These are phyloP conservation scores for Meira nashicola DNA, from an alignment of 1,284 basidiomycete species.

Conservation along the genomic window DNA sequence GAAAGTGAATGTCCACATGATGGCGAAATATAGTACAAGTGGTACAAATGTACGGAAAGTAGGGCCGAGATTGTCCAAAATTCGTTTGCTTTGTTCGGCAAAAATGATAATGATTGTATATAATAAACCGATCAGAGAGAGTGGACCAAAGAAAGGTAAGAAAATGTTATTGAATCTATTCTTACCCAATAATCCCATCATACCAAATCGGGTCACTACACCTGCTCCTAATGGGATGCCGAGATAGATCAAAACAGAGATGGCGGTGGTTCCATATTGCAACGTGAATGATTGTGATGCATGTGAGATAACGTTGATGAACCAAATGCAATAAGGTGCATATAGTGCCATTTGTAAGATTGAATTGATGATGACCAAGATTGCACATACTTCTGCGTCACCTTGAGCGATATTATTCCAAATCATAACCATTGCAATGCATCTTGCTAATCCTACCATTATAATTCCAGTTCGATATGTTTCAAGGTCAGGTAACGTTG, in stretches of 20 bases:
- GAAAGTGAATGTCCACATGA: conserved; percentile 72
- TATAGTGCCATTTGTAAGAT: conserved; percentile 70
- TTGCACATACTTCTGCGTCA: conserved; percentile 73
- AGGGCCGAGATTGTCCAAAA: conserved; percentile 38
- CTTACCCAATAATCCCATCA: conserved; percentile 59
- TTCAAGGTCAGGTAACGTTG: conserved; percentile 66
- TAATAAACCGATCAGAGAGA: conserved; percentile 61
- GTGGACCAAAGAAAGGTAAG: conserved; percentile 65
- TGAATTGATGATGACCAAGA: conserved; percentile 60
- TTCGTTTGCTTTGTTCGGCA: conserved; percentile 60
- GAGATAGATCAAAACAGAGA: conserved; percentile 59
- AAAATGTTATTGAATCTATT: conserved; percentile 61
- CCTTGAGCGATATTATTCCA: conserved; percentile 59
- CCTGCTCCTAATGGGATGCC: conserved; percentile 69
- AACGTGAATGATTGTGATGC: conserved; percentile 56
- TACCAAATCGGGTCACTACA: conserved; percentile 63
- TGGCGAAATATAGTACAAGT: conserved; percentile 65
- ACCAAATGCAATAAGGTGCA: conserved; percentile 70
- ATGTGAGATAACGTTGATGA: conserved; percentile 65
- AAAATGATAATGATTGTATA: conserved; percentile 72
- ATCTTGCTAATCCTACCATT: conserved; percentile 62
- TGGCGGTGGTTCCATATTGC: conserved; percentile 66
- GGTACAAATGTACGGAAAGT: conserved; percentile 62
- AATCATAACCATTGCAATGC: conserved; percentile 42
- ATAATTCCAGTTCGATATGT: conserved; percentile 58